Base-by-base conservation (phyloP, 1,139 yeast genomes). In the Yamadazyma blattariae region DNA sequence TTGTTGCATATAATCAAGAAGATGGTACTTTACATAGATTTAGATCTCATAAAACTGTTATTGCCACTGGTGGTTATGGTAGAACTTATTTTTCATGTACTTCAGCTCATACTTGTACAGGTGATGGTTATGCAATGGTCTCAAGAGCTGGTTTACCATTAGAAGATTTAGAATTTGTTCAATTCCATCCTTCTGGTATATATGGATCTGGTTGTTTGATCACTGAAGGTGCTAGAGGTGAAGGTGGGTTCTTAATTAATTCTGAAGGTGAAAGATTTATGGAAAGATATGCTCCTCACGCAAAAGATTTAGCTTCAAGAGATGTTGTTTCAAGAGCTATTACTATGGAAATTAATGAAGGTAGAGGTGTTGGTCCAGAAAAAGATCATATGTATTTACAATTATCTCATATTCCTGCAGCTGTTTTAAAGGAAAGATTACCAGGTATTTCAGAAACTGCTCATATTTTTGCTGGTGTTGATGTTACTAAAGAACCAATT, bases 401-500 rank as follows among this genome's bases (percentile, higher is more conserved):
- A 74, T 79, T 92, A 62, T 82, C 92, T 42, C 98, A 92, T 63
- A 74, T 92, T 60, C 98, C 98, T 37, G 85, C 96, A 32, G 69
- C 84, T 37, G 96, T 92, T 33, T 77, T 92, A 59, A 80, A 87
- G 62, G 97, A 89, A 74, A 86, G 98, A 75, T 77, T 92, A 58
- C 98, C 98, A 52, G 98, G 98, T 83, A 92, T 92, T 55, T 89
- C 97, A 47, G 97, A 92, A 74, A 92, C 98, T 43, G 98, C 97
- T 30, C 87, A 90, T 50, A 92, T 92, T 67, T 92, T 92, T 57
- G 97, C 98, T 35, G 98, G 98, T 74, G 98, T 92, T 51, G 98
- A 92, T 67, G 97, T 92, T 48, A 92, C 98, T 48, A 92, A 92
- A 76, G 97, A 92, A 72, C 98, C 98, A 58, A 94, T 94, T 61